Base-by-base conservation (phyloP, 2,329 filamentous ascomycete species). In the Xylariaceae sp. region DNA sequence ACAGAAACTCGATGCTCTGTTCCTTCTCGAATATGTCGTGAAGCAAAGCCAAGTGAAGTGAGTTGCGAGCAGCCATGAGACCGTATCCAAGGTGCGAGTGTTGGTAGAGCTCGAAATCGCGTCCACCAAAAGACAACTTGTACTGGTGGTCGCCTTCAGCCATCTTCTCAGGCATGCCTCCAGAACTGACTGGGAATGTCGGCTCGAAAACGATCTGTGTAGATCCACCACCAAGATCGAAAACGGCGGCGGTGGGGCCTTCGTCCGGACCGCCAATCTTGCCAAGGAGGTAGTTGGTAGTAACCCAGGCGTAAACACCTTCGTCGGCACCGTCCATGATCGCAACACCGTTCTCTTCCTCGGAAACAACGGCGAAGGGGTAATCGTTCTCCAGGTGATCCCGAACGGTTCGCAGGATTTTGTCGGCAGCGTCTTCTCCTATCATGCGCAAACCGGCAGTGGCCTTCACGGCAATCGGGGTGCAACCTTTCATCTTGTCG, bases 151-250 rank as follows among this genome's bases (percentile, higher is more conserved):
- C 92, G 58, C 94, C 94, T 49, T 92, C 88, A 15, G 87, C 83
- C 70, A 99, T 82, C 73, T 87, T 88, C 72, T 90, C 87, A 0
- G 92, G 92, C 81, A 97, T 89, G 61, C 92, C 92, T 63, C 90
- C 89, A 53, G 82, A 79, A 57, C 83, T 82, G 57, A 84, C 82
- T 73, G 90, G 88, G 77, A 96, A 99, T 55, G 88, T 96, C 18
- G 95, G 95, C 79, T 99, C 87, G 75, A 97, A 99, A 67, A 99
- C 95, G 72, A 99, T 97, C 78, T 99, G 94, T 11, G 95, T 99
- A 18, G 92, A 97, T 56, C 94, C 94, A 70, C 94, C 94, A 64
- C 94, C 94, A 53, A 99, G 88, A 73, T 99, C 94, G 71, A 99
- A 96, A 60, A 97, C 86, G 54, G 94, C 94, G 47, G 94, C 95